Base-by-base conservation (phyloP, 495 filamentous ascomycete species). In the Penicillium samsonianum region DNA sequence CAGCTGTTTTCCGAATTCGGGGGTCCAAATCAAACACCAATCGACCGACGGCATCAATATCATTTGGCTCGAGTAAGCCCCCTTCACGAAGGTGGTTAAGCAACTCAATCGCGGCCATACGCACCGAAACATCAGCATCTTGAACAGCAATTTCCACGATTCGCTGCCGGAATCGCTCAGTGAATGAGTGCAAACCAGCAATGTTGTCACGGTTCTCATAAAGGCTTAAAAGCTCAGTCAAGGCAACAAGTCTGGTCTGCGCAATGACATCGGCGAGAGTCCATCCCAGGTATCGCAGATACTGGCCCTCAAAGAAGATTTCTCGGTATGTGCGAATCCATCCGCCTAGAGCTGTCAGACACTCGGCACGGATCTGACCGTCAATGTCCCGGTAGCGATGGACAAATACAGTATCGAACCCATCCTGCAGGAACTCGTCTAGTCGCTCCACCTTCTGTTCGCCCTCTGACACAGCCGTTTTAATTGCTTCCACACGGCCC, bases 381-480 rank as follows among this genome's bases (percentile, higher is more conserved):
- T 98, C 94, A 20, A 97, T 82, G 61, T 98, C 94, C 33, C 94
- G 90, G 69, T 97, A 98, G 25, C 94, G 89, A 70, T 98, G 92
- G 28, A 96, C 86, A 62, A 94, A 98, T 26, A 97, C 85, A 10
- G 89, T 87, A 54, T 96, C 88, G 60, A 97, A 92, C 51, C 90
- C 86, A 63, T 93, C 88, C 57, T 86, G 86, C 44, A 96, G 83
- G 50, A 84, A 80, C 2, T 77, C 78, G 60, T 92, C 83, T 46
- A 90, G 76, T 3, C 78, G 73, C 30, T 87, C 73, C 17, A 86
- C 79, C 58, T 84, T 87, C 52, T 82, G 65, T 51, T 88, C 84
- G 17, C 83, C 83, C 33, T 91, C 82, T 20, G 87, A 78, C 20
- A 91, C 78, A 48, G 83, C 83, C 33, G 80, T 77, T 51, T 92